Evolutionary conservation across 2,329 filamentous ascomycete genomes (phyloP).

Genomic region (Apiospora koreana): DNA sequence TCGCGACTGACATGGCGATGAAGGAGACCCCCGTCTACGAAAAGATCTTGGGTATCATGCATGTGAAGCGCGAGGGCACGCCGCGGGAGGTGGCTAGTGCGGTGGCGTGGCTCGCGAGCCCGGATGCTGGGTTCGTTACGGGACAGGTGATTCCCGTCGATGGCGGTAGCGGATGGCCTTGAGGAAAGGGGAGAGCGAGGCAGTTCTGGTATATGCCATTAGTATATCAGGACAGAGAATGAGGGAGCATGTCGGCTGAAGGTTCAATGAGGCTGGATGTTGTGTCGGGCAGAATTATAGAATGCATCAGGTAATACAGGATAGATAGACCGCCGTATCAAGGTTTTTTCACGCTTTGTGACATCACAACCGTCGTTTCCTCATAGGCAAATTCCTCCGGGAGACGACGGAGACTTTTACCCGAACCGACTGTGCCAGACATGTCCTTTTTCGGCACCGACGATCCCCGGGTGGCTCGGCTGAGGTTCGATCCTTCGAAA

Average conservation of each 20-base stretch:
- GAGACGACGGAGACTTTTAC: no score
- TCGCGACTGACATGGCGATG: conserved; percentile 34
- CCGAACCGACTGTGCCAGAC: no score
- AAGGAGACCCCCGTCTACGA: not conserved
- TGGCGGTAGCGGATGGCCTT: not conserved
- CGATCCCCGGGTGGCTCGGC: not conserved
- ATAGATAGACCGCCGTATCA: no score
- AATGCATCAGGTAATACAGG: no score
- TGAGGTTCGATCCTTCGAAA: not conserved
- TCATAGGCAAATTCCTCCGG: no score
- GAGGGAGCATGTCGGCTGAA: no score
- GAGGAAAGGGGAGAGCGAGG: not conserved
- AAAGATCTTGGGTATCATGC: not conserved
- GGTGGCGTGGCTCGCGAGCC: not conserved
- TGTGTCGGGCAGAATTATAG: no score
- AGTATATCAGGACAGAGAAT: no score
- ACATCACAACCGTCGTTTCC: no score
- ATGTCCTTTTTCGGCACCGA: not conserved
- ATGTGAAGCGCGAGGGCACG: not conserved
- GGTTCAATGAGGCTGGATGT: no score
- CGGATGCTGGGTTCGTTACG: not conserved
- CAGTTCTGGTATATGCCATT: no score
- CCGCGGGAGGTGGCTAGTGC: conserved; percentile 3
- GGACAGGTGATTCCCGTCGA: not conserved
- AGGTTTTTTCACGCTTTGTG: no score